Percentiles rank a stretch among this genome's conserved stretches.
Evolutionary conservation across 2,329 filamentous ascomycete genomes (phyloP).

Genomic region (Penicillium italicum): DNA sequence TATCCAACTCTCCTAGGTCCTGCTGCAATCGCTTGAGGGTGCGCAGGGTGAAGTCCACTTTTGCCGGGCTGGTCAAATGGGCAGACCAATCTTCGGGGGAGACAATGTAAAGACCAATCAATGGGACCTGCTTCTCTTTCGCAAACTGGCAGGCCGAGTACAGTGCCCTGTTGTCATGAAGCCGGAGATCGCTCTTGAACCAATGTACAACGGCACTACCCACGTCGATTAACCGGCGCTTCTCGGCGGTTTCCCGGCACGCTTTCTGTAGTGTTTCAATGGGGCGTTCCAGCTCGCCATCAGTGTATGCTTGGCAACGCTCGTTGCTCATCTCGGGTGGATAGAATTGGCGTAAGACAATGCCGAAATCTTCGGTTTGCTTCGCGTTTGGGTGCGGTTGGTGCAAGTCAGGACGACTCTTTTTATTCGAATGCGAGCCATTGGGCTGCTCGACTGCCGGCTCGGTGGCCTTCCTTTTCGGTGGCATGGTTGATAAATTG

Average conservation of each 20-base stretch:
- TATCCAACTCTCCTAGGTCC: conserved; percentile 67
- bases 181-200: conserved; percentile 81
- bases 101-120: conserved; percentile 74
- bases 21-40: conserved; percentile 62
- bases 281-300: conserved; percentile 66
- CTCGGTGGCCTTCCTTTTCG: conserved; percentile 27
- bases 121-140: conserved; percentile 62
- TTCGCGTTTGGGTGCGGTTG: conserved; percentile 36
- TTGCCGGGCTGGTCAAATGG: conserved; percentile 67
- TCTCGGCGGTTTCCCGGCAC: conserved; percentile 56
- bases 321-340: conserved; percentile 81
- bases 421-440: conserved; percentile 18
- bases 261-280: conserved; percentile 64
- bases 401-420: conserved; percentile 13
- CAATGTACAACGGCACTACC: conserved; percentile 74
- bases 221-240: conserved; percentile 51
- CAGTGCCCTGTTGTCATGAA: conserved; percentile 69
- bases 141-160: conserved; percentile 64
- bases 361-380: conserved; percentile 52
- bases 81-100: conserved; percentile 83
- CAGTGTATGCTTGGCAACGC: conserved; percentile 69
- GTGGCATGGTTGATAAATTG: conserved; percentile 18
- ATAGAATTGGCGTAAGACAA: conserved; percentile 73
- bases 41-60: conserved; percentile 78
- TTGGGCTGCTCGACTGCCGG: conserved; percentile 4